A percentile compares a stretch with the other conserved stretches of the same genome.
These are phyloP conservation scores for Phaeosphaeria sp. DNA, from an alignment of 2,329 filamentous ascomycete species.

Conservation along the genomic window DNA sequence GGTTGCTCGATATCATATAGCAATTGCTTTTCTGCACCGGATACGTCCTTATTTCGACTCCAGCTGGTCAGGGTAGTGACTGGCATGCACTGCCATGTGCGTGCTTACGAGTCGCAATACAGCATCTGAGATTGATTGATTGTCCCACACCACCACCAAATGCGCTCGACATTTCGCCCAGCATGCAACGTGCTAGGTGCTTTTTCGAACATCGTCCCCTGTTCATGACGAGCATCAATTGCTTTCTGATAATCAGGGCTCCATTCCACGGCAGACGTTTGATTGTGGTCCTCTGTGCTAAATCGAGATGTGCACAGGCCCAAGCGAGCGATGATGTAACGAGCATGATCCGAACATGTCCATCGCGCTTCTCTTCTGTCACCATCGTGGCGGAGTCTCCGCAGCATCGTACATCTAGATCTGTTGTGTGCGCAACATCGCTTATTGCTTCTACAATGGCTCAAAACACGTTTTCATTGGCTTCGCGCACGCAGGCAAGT, in stretches of 20 bases:
- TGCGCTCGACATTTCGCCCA: not conserved
- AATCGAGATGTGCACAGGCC: slow-evolving; percentile 8
- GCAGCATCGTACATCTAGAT: slow-evolving; percentile 35
- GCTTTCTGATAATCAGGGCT: not conserved
- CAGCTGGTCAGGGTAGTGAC: slow-evolving; percentile 16
- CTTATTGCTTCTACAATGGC: slow-evolving; percentile 35
- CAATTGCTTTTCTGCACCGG: slow-evolving; percentile 25
- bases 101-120: not conserved
- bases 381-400: slow-evolving; percentile 24
- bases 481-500: slow-evolving; percentile 51
- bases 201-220: not conserved
- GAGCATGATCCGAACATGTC: slow-evolving; percentile 33
- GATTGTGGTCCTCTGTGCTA: not conserved
- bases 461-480: slow-evolving; percentile 48
- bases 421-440: slow-evolving; percentile 15
- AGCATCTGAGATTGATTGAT: not conserved
- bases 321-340: slow-evolving; percentile 35
- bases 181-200: not conserved
- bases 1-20: slow-evolving; percentile 11
- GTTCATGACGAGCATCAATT: not conserved
- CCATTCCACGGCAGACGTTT: not conserved
- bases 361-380: slow-evolving; percentile 20
- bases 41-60: slow-evolving; percentile 14
- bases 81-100: slow-evolving; percentile 16
- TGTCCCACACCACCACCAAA: not conserved